Conservation (phyloP, 768 basidiomycete genomes). For the Brasilioporus rufonigricans region DNA sequence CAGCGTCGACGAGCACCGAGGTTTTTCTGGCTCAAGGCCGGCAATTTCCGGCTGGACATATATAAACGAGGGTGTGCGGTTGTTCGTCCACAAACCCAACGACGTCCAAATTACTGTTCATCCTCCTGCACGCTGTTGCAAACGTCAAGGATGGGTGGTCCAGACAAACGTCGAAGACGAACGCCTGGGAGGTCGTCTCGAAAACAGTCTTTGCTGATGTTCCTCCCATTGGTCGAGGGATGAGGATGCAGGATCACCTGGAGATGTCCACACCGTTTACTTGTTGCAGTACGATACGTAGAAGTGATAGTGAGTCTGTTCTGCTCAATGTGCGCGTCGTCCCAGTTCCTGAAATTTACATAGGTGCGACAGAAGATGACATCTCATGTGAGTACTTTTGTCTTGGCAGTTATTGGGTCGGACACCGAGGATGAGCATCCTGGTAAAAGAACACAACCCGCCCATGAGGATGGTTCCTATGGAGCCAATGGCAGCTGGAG, state of each 20-base stretch:
- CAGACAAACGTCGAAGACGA: slow-evolving; percentile 88
- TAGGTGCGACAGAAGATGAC: not conserved
- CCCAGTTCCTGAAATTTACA: not conserved
- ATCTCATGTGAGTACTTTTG: slow-evolving; percentile 25
- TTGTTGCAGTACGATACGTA: slow-evolving; percentile 4
- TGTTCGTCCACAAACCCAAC: slow-evolving; percentile 33
- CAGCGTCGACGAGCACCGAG: not conserved
- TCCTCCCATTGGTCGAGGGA: slow-evolving; percentile 88
- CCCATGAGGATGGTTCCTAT: slow-evolving; percentile 31
- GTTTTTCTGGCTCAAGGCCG: slow-evolving; percentile 10
- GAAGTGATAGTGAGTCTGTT: slow-evolving; percentile 12
- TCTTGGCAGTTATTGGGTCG: slow-evolving; percentile 15
- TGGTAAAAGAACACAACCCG: slow-evolving; percentile 88
- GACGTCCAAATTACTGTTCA: slow-evolving; percentile 85
- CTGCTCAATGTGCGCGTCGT: not conserved
- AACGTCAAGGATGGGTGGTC: slow-evolving; percentile 66
- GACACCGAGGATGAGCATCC: slow-evolving; percentile 73
- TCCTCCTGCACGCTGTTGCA: slow-evolving; percentile 41
- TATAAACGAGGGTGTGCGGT: slow-evolving; percentile 18
- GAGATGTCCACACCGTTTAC: slow-evolving; percentile 57
- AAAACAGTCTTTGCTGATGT: slow-evolving; percentile 94
- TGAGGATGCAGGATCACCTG: slow-evolving; percentile 92
- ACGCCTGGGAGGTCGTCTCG: slow-evolving; percentile 47
- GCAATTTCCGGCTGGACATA: slow-evolving; percentile 30
- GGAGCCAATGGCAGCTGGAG: slow-evolving; percentile 48